Evolutionary conservation across 768 basidiomycete species (phyloP).

Genomic region (Kwoniella heveanensis): DNA sequence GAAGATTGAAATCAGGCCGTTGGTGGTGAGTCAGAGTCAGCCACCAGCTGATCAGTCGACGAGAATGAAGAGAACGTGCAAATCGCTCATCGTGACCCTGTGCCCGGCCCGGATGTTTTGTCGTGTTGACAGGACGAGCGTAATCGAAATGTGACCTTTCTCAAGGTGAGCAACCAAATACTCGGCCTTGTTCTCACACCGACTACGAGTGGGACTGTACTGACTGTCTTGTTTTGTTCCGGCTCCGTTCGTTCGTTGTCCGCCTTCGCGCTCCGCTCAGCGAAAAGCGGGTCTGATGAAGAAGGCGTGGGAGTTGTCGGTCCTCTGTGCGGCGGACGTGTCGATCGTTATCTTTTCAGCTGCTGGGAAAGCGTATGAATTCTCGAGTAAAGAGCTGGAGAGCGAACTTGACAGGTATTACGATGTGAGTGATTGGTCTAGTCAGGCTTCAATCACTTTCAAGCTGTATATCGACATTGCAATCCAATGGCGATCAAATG

Average conservation of each 20-base stretch:
- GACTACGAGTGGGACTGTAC: too few species aligned
- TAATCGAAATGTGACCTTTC: conserved; percentile 55
- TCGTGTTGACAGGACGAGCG: conserved; percentile 46
- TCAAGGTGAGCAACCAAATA: conserved; percentile 42
- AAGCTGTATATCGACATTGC: too few species aligned
- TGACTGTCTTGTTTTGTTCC: too few species aligned
- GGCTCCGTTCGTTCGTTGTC: not conserved
- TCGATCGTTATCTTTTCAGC: conserved; percentile 53
- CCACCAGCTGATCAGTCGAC: conserved; percentile 8
- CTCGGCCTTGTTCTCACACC: too few species aligned
- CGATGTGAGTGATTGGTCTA: conserved; percentile 51
- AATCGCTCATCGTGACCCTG: too few species aligned
- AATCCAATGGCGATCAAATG: too few species aligned
- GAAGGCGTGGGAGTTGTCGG: conserved; percentile 56
- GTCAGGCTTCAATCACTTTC: too few species aligned
- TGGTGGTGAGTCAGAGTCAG: conserved; percentile 42
- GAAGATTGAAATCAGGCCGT: conserved; percentile 54
- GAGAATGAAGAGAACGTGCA: not conserved
- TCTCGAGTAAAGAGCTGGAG: conserved; percentile 51
- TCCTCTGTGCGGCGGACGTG: conserved; percentile 54
- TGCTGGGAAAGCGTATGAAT: conserved; percentile 52
- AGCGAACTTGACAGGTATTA: conserved; percentile 49
- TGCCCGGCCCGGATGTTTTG: too few species aligned
- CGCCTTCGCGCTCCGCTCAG: conserved; percentile 14
- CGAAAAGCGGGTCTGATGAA: conserved; percentile 56